These are phyloP conservation scores for Vairimorpha apis DNA, from an alignment of 371 early-diverging fungal genomes.

Conservation along the genomic window DNA sequence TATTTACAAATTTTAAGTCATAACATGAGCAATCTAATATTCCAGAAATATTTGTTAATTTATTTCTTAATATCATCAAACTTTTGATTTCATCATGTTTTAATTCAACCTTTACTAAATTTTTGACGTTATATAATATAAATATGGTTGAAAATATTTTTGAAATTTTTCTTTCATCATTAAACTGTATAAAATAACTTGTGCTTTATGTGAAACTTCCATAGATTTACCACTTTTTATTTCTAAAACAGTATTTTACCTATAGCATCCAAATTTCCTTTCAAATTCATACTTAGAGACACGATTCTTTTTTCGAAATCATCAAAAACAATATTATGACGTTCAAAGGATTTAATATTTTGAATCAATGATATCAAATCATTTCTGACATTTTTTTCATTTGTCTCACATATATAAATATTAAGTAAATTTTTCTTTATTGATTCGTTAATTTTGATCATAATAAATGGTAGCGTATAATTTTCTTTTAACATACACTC, in stretches of 20 bases:
- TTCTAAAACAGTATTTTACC: conserved; percentile 36
- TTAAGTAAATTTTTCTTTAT: conserved; percentile 12
- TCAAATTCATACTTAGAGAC: conserved; percentile 38
- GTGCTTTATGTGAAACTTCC: conserved; percentile 44
- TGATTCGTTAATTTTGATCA: conserved; percentile 9
- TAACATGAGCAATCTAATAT: conserved; percentile 16
- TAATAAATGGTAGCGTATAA: conserved; percentile 26
- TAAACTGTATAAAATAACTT: conserved; percentile 48
- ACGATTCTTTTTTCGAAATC: conserved; percentile 42
- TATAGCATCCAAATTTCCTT: conserved; percentile 51
- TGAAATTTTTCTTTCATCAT: conserved; percentile 34
- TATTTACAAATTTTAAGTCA: conserved; percentile 18
- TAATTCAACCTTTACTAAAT: conserved; percentile 25
- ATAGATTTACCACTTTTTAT: conserved; percentile 44
- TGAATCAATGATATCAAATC: conserved; percentile 24
- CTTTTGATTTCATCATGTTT: conserved; percentile 45
- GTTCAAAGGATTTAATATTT: conserved; percentile 28
- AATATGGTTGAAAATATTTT: conserved; percentile 14
- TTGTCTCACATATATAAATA: conserved; percentile 9
- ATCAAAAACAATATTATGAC: conserved; percentile 2
- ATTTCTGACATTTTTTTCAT: conserved; percentile 16
- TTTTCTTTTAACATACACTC: conserved; percentile 11
- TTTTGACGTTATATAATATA: conserved; percentile 39
- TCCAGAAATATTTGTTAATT: not conserved
- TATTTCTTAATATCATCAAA: conserved; percentile 46